These are phyloP conservation scores for Phialocephala subalpina DNA, from an alignment of 2,329 filamentous ascomycete species.

Conservation along the genomic window DNA sequence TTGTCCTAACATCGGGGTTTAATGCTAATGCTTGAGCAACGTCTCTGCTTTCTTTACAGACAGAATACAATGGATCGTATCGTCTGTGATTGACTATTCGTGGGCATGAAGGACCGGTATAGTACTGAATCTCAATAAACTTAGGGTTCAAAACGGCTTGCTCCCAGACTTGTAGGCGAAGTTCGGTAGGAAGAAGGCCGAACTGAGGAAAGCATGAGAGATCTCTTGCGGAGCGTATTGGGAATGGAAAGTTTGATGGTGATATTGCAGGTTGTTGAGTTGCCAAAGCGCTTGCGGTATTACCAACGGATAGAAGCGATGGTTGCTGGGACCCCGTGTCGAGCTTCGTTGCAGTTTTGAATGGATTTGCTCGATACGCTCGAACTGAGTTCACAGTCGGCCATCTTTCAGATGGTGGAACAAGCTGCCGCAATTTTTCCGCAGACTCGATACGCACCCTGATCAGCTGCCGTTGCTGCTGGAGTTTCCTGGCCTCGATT, in stretches of 20 bases:
- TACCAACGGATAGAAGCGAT: neutral
- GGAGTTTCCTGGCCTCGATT: neutral
- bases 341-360: neutral
- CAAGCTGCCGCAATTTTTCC: neutral
- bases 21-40: conserved; percentile 4
- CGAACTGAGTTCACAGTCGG: neutral
- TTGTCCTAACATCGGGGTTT: neutral
- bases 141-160: conserved; percentile 10
- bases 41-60: conserved; percentile 23
- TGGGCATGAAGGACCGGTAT: neutral
- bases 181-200: conserved; percentile 10
- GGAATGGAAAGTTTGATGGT: conserved; percentile 1
- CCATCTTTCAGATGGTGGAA: neutral
- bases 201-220: neutral
- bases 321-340: neutral
- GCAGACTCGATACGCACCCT: neutral
- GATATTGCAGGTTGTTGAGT: neutral
- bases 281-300: neutral
- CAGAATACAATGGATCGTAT: conserved; percentile 1
- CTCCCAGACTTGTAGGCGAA: conserved; percentile 23
- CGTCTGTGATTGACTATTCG: conserved; percentile 7
- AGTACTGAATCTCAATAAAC: conserved; percentile 24
- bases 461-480: neutral
- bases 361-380: neutral
- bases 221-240: neutral